These are phyloP conservation scores for Solanum pinnatisectum DNA, from an alignment of 257 asterid genomes.

Conservation along the genomic window DNA sequence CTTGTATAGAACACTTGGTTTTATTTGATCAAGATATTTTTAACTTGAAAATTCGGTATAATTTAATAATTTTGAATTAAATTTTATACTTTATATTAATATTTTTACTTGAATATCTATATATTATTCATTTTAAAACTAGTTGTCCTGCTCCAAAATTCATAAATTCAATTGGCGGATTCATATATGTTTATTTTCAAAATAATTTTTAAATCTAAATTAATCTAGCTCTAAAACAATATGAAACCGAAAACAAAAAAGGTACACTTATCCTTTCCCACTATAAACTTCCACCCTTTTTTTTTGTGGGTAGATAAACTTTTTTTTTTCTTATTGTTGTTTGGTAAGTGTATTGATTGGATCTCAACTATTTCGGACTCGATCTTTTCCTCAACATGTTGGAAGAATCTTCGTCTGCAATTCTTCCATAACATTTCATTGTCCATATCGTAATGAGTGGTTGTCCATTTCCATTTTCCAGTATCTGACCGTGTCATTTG, in stretches of 20 bases:
- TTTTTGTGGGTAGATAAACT: not conserved
- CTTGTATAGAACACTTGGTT: not conserved
- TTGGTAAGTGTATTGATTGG: fast-evolving
- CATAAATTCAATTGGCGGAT: not conserved
- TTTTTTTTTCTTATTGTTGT: too few relatives aligned
- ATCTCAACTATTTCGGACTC: not conserved
- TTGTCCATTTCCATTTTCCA: not conserved
- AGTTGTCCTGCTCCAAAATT: not conserved
- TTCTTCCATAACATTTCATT: not conserved
- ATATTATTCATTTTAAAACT: not conserved
- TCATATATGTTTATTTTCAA: not conserved
- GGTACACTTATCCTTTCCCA: not conserved
- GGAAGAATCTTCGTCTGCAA: not conserved
- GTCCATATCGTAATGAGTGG: not conserved
- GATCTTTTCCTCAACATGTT: not conserved
- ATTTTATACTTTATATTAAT: not conserved
- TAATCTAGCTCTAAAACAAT: not conserved
- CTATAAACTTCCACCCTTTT: not conserved
- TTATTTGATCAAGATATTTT: not conserved
- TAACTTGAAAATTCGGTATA: not conserved
- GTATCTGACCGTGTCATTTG: not conserved
- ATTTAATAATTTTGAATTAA: not conserved
- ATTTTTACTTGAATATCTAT: not conserved
- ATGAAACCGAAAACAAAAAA: not conserved
- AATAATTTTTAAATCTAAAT: not conserved